Base-by-base conservation (phyloP, 2,329 filamentous ascomycete genomes). In the Aspergillus cejpii region DNA sequence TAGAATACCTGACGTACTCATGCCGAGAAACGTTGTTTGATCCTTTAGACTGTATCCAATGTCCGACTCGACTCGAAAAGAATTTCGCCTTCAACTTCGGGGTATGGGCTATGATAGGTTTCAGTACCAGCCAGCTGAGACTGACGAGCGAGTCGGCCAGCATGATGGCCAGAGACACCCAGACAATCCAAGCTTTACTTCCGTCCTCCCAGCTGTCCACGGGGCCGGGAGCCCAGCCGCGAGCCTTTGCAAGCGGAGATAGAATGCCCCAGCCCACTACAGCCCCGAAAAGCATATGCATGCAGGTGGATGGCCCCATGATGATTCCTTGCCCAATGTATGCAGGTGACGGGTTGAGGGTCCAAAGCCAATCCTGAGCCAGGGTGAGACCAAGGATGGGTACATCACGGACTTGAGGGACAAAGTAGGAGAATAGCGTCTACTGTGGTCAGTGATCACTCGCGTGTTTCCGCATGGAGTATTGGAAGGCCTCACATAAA, bases 151-250 rank as follows among this genome's bases (percentile, higher is more conserved):
- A 88, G 66, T 98, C 92, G 17, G 87, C 87, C 20, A 98, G 76
- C 92, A 98, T 98, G 54, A 98, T 96, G 3, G 92, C 87, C 23
- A 98, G 72, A 26, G 88, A 95, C 2, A 94, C 76, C 92, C 92
- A 98, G 0, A 98, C 87, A 48, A 98, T 97, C 92, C 92, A 98
- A 29, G 91, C 92, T 69, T 97, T 96, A 63, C 88, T 95, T 7
- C 92, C 92, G 12, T 76, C 80, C 47, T 91, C 86, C 92, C 92
- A 98, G 63, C 94, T 86, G 44, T 80, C 77, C 1, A 96, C 87
- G 1, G 82, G 76, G 0, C 90, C 92, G 2, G 89, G 86, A 7
- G 92, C 92, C 92, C 92, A 98, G 2, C 86, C 88, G 55, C 78
- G 80, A 45, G 75, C 71, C 64, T 95, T 96, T 3, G 92, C 90